A percentile compares a stretch with the other conserved stretches of the same genome.
Conservation (phyloP, 2,329 filamentous ascomycete genomes). For the Penicillium sp. region DNA sequence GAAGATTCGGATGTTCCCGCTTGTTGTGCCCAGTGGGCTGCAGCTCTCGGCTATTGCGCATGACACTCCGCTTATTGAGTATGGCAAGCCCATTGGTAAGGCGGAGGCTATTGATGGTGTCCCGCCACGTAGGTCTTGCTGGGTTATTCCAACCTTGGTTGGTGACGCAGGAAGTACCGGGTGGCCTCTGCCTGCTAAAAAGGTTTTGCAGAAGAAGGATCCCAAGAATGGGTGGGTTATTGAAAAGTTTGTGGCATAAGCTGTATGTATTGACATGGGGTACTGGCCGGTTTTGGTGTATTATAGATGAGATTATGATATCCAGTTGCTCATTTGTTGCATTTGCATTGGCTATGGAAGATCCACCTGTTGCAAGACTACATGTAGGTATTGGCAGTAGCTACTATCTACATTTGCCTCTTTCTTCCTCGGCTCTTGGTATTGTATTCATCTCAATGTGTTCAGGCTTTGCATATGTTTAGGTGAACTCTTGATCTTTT, state of each 20-base stretch:
- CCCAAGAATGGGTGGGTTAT: slow-evolving; percentile 72
- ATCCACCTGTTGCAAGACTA: no score
- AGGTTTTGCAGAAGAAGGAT: slow-evolving; percentile 76
- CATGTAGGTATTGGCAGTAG: no score
- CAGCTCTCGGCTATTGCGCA: slow-evolving; percentile 78
- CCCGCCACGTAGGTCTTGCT: slow-evolving; percentile 66
- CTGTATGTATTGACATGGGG: background rate
- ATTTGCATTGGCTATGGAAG: background rate
- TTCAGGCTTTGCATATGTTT: no score
- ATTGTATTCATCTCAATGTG: no score
- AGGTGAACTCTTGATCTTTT: no score
- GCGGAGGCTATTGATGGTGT: slow-evolving; percentile 53
- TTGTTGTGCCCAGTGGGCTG: slow-evolving; percentile 73
- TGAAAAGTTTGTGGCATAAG: slow-evolving; percentile 50
- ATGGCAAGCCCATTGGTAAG: slow-evolving; percentile 90
- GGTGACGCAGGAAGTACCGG: slow-evolving; percentile 67
- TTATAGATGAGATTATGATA: slow-evolving; percentile 27
- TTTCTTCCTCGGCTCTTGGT: no score
- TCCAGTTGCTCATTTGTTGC: slow-evolving; percentile 13
- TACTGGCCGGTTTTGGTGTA: slow-evolving; percentile 15
- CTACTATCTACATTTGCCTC: no score
- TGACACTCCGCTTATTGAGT: slow-evolving; percentile 77
- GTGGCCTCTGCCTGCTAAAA: slow-evolving; percentile 83
- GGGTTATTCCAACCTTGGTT: slow-evolving; percentile 76
- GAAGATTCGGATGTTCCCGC: slow-evolving; percentile 82